Evolutionary conservation across 805 yeast genomes (phyloP).

Genomic region (Candida glaebosa): DNA sequence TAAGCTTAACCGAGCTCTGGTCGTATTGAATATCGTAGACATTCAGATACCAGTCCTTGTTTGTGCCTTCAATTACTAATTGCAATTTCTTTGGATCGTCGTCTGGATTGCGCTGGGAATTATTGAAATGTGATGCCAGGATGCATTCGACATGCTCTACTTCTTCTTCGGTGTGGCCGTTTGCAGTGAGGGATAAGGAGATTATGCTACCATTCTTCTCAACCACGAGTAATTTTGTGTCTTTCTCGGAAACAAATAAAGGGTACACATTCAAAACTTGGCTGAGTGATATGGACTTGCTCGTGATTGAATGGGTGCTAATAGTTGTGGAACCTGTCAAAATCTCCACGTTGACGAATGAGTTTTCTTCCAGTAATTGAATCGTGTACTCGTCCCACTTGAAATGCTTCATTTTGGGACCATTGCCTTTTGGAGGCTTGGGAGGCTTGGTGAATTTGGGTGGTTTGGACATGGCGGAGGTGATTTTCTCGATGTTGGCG

Average conservation of each 20-base stretch:
- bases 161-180: not conserved
- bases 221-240: not conserved
- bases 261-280: not conserved
- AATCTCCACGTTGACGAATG: not conserved
- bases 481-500: not conserved
- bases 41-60: not conserved
- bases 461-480: conserved; percentile 3
- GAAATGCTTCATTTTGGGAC: conserved; percentile 9
- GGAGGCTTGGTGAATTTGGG: conserved; percentile 6
- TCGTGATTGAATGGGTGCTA: not conserved
- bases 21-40: conserved; percentile 1
- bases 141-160: not conserved
- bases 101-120: not conserved
- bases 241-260: not conserved
- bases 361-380: not conserved
- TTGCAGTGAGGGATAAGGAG: not conserved
- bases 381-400: not conserved
- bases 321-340: not conserved
- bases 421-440: conserved; percentile 18
- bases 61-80: conserved; percentile 1
- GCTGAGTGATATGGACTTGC: not conserved
- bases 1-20: not conserved
- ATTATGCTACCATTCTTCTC: not conserved
- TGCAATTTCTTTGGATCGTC: not conserved
- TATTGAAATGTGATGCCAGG: not conserved